Percentiles rank a stretch among this genome's conserved stretches.
phyloP scores from a whole-genome alignment of 2,329 filamentous ascomycete genomes.

The Cladosporium sp. region DNA sequence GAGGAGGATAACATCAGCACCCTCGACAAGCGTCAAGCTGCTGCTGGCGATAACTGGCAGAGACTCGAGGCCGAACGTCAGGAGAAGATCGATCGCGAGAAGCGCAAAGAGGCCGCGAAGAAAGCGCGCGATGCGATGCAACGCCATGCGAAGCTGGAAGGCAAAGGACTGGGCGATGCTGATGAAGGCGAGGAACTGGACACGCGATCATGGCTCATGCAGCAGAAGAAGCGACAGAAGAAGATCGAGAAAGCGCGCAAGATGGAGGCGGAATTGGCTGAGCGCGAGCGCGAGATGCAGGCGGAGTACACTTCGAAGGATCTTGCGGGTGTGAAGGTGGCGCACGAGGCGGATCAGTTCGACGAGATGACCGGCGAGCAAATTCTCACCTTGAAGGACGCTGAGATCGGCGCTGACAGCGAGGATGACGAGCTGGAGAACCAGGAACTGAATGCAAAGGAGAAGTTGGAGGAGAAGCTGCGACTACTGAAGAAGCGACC shows the following conservation, averaged over 20 bases:
- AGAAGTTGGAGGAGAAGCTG: constrained; percentile 73
- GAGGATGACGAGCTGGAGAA: constrained; percentile 86
- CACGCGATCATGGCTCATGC: constrained; percentile 82
- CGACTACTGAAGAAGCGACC: constrained; percentile 88
- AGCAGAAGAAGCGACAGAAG: constrained; percentile 91
- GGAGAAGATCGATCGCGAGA: constrained; percentile 76
- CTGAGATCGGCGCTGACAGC: constrained; percentile 75
- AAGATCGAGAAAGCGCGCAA: constrained; percentile 75
- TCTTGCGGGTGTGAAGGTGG: constrained; percentile 86
- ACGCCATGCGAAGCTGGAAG: constrained; percentile 73
- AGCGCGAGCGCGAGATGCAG: constrained; percentile 65
- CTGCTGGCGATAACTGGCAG: constrained; percentile 74
- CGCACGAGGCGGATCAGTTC: constrained; percentile 80
- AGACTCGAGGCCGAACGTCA: constrained; percentile 67
- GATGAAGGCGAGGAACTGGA: constrained; percentile 65
- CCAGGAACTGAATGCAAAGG: constrained; percentile 68
- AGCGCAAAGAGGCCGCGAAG: constrained; percentile 79
- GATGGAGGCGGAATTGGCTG: constrained; percentile 74
- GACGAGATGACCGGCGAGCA: constrained; percentile 76
- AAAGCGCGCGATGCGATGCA: constrained; percentile 84
- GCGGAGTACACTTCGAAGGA: constrained; percentile 84
- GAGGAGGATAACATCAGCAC: constrained; percentile 75
- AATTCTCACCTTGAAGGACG: constrained; percentile 91
- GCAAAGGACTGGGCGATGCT: constrained; percentile 78
- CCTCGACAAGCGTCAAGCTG: constrained; percentile 75